Evolutionary conservation across 148 eudicot species (phyloP).

Genomic region (Camellia sinensis): DNA sequence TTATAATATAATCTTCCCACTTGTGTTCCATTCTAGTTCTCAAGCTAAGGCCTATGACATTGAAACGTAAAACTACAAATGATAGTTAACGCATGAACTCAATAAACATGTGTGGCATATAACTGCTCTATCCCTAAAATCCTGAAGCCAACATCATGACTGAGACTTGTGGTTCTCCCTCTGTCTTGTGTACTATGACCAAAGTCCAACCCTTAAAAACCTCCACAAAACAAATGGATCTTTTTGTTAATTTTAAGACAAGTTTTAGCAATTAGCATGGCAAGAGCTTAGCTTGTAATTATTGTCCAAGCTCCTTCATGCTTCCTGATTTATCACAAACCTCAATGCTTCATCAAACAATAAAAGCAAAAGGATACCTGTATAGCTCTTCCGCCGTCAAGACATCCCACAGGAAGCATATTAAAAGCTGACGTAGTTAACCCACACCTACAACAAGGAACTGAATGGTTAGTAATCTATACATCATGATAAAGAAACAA

Average conservation of each 20-base stretch:
- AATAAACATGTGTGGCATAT: no score
- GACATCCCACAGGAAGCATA: slow-evolving; percentile 98
- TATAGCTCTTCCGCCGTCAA: slow-evolving; percentile 96
- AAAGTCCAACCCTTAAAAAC: background rate
- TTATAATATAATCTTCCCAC: background rate
- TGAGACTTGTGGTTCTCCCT: background rate
- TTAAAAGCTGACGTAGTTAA: slow-evolving; percentile 96
- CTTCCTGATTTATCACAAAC: slow-evolving; percentile 1
- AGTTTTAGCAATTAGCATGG: slow-evolving; percentile 1
- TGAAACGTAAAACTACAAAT: no score
- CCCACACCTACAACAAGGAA: slow-evolving; percentile 75
- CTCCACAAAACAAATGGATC: background rate
- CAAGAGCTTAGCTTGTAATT: background rate
- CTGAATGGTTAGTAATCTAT: slow-evolving; percentile 4
- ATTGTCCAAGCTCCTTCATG: background rate
- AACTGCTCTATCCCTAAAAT: background rate
- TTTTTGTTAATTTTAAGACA: background rate
- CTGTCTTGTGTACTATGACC: slow-evolving; percentile 4
- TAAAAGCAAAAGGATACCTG: slow-evolving; percentile 50
- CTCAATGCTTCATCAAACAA: slow-evolving; percentile 8
- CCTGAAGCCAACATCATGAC: background rate
- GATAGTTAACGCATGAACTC: background rate
- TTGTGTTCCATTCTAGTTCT: background rate
- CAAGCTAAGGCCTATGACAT: background rate
- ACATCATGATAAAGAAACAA: background rate